phyloP scores from a whole-genome alignment of 495 filamentous ascomycete genomes.

The Sabuloglossum arenarium region DNA sequence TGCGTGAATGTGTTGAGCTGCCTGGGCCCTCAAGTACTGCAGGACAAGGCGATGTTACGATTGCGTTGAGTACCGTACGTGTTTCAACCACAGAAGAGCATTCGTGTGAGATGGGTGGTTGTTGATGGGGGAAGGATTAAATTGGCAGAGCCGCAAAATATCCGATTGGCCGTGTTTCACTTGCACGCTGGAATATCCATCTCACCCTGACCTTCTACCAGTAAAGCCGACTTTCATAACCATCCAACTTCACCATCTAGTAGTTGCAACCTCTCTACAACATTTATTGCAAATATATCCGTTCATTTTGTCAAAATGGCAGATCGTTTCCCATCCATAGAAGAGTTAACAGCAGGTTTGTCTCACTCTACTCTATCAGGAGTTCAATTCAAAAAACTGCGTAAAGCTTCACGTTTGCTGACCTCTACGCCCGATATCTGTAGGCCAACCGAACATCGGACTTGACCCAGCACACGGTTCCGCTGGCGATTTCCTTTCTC shows the following conservation, averaged over 20 bases:
- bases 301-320: constrained; percentile 39
- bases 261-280: not conserved
- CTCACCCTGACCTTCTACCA: not conserved
- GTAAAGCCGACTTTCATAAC: not conserved
- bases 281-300: not conserved
- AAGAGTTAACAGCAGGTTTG: constrained; percentile 86
- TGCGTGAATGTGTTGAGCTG: not conserved
- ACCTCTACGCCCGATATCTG: not conserved
- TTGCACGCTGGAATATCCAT: not conserved
- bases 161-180: not conserved
- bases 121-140: not conserved
- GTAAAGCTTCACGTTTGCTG: not conserved
- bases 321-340: constrained; percentile 86
- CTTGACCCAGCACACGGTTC: constrained; percentile 17
- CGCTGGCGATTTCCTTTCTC: constrained; percentile 65
- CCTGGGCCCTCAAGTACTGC: not conserved
- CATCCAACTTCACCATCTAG: not conserved
- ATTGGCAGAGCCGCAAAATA: not conserved
- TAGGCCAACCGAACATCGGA: not conserved
- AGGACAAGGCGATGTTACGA: not conserved
- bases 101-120: too few relatives aligned
- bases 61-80: not conserved
- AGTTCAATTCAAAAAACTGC: not conserved
- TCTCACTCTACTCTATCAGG: not conserved
- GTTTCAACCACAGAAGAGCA: too few relatives aligned